Evolutionary conservation across 352 stramenopile species (phyloP).

Genomic region (Phytopythium aichiense): DNA sequence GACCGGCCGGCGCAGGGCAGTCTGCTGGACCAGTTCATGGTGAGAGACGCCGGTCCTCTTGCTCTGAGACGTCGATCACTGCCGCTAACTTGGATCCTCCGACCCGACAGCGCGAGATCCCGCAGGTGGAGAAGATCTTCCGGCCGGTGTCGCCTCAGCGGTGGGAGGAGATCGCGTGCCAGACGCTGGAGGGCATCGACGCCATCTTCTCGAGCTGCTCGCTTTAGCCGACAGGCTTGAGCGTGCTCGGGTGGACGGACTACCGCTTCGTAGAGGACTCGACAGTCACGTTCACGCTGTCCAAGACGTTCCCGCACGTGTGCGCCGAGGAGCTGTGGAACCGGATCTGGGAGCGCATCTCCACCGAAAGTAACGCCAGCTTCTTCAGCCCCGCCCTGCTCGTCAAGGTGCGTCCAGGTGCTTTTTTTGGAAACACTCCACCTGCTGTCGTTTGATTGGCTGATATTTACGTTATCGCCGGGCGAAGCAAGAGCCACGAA

Average conservation of each 20-base stretch:
- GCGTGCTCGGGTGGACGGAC: conserved; percentile 46
- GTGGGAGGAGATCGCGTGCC: conserved; percentile 30
- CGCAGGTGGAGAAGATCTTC: conserved; percentile 27
- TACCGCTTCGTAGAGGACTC: conserved; percentile 31
- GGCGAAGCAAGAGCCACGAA: neutral
- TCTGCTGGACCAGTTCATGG: conserved; percentile 24
- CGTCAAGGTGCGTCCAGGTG: conserved; percentile 39
- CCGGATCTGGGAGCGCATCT: conserved; percentile 32
- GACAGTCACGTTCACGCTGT: conserved; percentile 43
- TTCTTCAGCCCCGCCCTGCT: conserved; percentile 48
- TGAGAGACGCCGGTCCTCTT: neutral
- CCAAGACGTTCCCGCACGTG: conserved; percentile 44
- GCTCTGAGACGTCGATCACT: neutral
- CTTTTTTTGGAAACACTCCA: no score
- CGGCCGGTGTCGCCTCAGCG: conserved; percentile 20
- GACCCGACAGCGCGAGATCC: conserved; percentile 18
- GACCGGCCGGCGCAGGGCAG: conserved; percentile 15
- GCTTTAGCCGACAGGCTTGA: conserved; percentile 27
- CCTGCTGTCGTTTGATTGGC: no score
- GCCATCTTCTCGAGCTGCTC: conserved; percentile 20
- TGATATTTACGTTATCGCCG: no score
- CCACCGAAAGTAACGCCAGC: conserved; percentile 37
- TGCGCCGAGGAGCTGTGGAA: conserved; percentile 39
- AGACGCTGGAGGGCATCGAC: conserved; percentile 32
- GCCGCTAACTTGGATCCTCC: neutral